These are phyloP conservation scores for Elsinoe necatrix DNA, from an alignment of 2,329 filamentous ascomycete species.

Conservation along the genomic window DNA sequence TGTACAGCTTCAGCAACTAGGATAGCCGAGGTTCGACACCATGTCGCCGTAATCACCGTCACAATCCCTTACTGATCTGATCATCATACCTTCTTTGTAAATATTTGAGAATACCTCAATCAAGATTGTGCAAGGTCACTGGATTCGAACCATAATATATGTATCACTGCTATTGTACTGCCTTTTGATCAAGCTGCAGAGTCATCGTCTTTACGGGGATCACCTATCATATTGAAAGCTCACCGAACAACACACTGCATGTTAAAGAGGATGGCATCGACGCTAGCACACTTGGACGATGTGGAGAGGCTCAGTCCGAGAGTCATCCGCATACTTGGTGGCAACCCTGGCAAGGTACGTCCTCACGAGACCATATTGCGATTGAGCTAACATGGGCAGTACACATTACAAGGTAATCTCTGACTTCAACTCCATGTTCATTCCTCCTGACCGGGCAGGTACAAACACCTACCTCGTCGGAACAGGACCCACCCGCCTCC, in stretches of 20 bases:
- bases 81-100: no score
- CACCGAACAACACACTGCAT: not conserved
- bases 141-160: no score
- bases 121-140: no score
- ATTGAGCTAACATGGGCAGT: constrained; percentile 32
- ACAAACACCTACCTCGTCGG: constrained; percentile 96
- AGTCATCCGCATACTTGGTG: constrained; percentile 77
- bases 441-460: constrained; percentile 44
- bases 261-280: constrained; percentile 19
- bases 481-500: constrained; percentile 59
- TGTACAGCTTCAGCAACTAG: not conserved
- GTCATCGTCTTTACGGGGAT: not conserved
- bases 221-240: not conserved
- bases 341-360: constrained; percentile 75
- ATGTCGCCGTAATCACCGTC: not conserved
- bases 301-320: constrained; percentile 69
- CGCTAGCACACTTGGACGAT: constrained; percentile 56
- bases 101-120: no score
- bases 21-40: not conserved
- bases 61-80: not conserved
- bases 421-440: not conserved
- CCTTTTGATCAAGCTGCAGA: no score
- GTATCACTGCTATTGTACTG: no score
- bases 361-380: not conserved
- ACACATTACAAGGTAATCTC: constrained; percentile 51